phyloP scores from a whole-genome alignment of 352 stramenopile genomes.

The Globisporangium apiculatum region DNA sequence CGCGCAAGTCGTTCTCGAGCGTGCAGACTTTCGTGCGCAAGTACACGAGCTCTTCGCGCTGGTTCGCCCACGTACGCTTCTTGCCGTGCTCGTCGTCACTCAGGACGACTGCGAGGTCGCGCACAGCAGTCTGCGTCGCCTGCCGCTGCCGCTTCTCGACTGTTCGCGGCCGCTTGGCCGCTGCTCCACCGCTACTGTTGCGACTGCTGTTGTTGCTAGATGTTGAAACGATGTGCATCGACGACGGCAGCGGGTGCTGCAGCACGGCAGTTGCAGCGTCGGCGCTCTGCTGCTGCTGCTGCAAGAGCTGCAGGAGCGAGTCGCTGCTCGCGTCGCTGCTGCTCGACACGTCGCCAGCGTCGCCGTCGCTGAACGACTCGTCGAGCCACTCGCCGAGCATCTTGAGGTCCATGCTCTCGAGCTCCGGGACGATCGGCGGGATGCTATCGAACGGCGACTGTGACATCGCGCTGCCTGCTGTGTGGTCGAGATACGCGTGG shows the following conservation, averaged over 20 bases:
- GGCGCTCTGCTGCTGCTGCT: constrained; percentile 3
- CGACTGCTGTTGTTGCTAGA: not conserved
- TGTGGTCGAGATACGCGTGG: no score
- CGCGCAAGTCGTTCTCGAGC: constrained; percentile 14
- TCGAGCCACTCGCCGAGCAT: constrained; percentile 14
- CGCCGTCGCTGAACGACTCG: constrained; percentile 11
- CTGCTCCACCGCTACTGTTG: not conserved
- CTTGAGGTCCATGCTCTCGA: constrained; percentile 13
- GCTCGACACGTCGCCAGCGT: constrained; percentile 6
- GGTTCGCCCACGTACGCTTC: constrained; percentile 11
- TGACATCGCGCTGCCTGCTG: no score
- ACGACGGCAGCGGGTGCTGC: not conserved
- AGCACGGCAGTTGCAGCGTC: not conserved
- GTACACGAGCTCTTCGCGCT: constrained; percentile 15
- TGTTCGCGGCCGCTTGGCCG: constrained; percentile 2
- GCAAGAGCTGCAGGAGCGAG: constrained; percentile 7
- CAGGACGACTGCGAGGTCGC: not conserved
- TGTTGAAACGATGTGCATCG: not conserved
- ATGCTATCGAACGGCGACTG: no score
- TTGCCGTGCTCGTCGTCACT: constrained; percentile 5
- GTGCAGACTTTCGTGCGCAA: constrained; percentile 12
- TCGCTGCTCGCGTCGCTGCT: constrained; percentile 5
- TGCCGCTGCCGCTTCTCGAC: not conserved
- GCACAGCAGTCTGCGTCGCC: not conserved
- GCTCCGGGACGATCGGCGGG: constrained; percentile 1